phyloP scores from a whole-genome alignment of 768 basidiomycete species.

The Pulveroboletus frians region DNA sequence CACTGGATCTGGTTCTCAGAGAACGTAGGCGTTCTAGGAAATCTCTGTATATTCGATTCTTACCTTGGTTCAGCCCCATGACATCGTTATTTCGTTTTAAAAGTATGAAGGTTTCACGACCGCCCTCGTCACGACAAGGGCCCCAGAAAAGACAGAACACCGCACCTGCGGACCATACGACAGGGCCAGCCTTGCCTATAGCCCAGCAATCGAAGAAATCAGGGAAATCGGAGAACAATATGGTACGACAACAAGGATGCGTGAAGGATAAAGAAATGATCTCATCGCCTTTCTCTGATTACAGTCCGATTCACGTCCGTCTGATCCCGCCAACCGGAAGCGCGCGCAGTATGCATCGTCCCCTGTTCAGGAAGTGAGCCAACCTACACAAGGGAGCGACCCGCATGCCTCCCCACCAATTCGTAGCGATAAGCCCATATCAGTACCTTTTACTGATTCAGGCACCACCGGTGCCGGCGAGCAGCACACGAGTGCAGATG shows the following conservation, averaged over 20 bases:
- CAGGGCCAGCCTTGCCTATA: neutral
- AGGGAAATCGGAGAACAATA: neutral
- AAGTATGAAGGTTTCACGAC: neutral
- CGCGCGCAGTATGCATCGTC: neutral
- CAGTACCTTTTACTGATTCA: neutral
- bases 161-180: neutral
- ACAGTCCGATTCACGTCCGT: neutral
- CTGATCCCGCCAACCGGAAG: neutral
- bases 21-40: neutral
- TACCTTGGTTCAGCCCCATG: neutral
- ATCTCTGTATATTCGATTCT: neutral
- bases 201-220: neutral
- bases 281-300: neutral
- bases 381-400: neutral
- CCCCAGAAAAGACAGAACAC: neutral
- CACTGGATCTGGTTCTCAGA: neutral
- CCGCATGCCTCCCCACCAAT: neutral
- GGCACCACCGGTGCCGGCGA: neutral
- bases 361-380: neutral
- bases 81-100: neutral
- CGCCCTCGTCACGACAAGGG: neutral
- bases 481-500: neutral
- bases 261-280: no score
- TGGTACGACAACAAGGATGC: neutral
- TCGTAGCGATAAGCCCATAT: neutral